Base-by-base conservation (phyloP, 371 early-diverging fungal genomes). In the Zychaea mexicana region DNA sequence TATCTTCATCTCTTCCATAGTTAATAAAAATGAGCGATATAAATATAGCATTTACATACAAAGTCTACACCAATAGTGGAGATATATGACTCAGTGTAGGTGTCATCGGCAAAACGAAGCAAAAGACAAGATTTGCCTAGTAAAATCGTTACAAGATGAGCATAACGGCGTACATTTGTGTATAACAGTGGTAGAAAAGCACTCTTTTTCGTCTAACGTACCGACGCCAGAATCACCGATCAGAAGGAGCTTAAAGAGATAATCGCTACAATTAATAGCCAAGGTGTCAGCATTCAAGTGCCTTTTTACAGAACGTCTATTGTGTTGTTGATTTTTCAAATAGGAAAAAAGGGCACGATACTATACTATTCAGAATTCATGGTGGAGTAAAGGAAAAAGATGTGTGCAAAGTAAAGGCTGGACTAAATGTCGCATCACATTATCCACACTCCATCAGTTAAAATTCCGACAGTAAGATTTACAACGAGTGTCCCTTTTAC, bases 201-300 rank as follows among this genome's bases (percentile, higher is more conserved):
- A 42, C n/a, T 42, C n/a, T n/a, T n/a, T n/a, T n/a, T n/a, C n/a
- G n/a, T n/a, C n/a, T n/a, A n/a, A n/a, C n/a, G n/a, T 42, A 62
- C 99, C 99, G 38, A 99, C 99, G 70, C 97, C 99, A 72, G 94
- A 94, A 86, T 99, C 98, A 46, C 99, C 99, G 81, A 99, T 98
- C 52, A 99, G 88, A 71, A 99, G 88, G 36, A 99, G 92, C 86
- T 99, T 99, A 83, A 99, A 98, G 58, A 99, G 88, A 74, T 98
- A 98, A 74, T 99, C 96, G 86, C 92, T 92, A 77, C 24, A 66
- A 42, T 52, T 54, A 24, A 65, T 32, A 12, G 32, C 38, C 3
- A 47, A 47, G n/a, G n/a, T n/a, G n/a, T n/a, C n/a, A n/a, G n/a
- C n/a, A n/a, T n/a, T n/a, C n/a, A n/a, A n/a, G n/a, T n/a, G n/a